Conservation (phyloP, 2,329 filamentous ascomycete genomes). For the Neofusicoccum parvum region DNA sequence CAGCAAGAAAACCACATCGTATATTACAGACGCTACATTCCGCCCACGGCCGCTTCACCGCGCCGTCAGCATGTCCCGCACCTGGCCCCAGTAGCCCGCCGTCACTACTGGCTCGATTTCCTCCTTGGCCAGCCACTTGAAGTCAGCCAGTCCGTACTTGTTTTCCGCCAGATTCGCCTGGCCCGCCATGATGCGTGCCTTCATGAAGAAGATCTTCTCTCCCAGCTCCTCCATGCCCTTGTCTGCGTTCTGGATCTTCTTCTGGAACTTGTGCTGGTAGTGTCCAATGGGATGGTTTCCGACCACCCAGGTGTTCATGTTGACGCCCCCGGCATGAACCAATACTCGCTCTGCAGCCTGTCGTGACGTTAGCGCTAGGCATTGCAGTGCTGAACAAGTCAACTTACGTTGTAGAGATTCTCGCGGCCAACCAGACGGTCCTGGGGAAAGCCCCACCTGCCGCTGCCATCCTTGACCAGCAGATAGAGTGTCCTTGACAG, state of each 20-base stretch:
- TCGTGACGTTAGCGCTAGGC: neutral
- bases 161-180: conserved; percentile 80
- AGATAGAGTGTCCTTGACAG: conserved; percentile 85
- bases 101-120: conserved; percentile 73
- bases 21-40: conserved; percentile 17
- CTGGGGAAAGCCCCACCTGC: conserved; percentile 79
- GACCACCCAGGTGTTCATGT: conserved; percentile 99
- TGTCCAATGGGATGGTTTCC: conserved; percentile 88
- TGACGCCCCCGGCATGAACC: conserved; percentile 74
- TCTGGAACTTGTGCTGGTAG: conserved; percentile 61
- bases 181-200: conserved; percentile 95
- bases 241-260: conserved; percentile 28
- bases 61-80: conserved; percentile 82
- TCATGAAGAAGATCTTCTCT: conserved; percentile 93
- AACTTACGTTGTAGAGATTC: conserved; percentile 77
- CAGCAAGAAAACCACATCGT: conserved; percentile 1
- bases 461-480: conserved; percentile 72
- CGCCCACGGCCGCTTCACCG: conserved; percentile 52
- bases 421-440: conserved; percentile 70
- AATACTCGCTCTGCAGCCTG: conserved; percentile 83
- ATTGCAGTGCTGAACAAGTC: neutral
- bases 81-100: conserved; percentile 69
- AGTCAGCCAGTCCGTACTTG: conserved; percentile 73
- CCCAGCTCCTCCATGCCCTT: conserved; percentile 53
- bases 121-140: conserved; percentile 89